Evolutionary conservation across 306 rosid species (phyloP).

Genomic region (Vigna angularis): DNA sequence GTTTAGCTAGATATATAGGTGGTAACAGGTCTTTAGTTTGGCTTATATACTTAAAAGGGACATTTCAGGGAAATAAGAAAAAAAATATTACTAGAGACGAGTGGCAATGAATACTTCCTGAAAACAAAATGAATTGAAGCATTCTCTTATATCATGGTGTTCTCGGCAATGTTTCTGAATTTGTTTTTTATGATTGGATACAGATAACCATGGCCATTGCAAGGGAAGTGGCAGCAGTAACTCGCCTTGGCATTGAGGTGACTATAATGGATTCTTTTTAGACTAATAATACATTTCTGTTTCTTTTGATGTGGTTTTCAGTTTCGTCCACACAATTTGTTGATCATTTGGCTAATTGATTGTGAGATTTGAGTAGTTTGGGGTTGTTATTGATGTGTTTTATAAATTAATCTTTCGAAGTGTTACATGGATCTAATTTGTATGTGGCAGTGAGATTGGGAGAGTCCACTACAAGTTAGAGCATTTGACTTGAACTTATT

Average conservation of each 20-base stretch:
- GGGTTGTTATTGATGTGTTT: slow-evolving; percentile 6
- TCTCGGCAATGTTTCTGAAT: slow-evolving; percentile 37
- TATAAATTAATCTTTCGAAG: slow-evolving; percentile 18
- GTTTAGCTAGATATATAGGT: not conserved
- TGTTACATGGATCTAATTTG: slow-evolving; percentile 10
- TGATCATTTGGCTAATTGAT: slow-evolving; percentile 34
- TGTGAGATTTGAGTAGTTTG: not conserved
- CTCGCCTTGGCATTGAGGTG: slow-evolving; percentile 98
- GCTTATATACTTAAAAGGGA: not conserved
- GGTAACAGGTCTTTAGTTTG: not conserved
- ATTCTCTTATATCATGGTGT: not conserved
- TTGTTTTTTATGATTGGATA: slow-evolving; percentile 10
- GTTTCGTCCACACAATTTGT: not conserved
- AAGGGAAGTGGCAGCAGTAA: slow-evolving; percentile 93
- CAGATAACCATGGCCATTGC: slow-evolving; percentile 95
- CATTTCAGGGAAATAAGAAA: slow-evolving; percentile 9
- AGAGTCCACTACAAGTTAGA: slow-evolving; percentile 31
- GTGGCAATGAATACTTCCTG: not conserved
- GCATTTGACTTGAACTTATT: slow-evolving; percentile 30
- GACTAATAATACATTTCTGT: not conserved
- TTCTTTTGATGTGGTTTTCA: slow-evolving; percentile 18
- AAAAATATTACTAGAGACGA: not conserved
- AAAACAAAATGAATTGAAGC: not conserved
- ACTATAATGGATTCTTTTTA: slow-evolving; percentile 11
- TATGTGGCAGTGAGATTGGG: slow-evolving; percentile 2